Percentiles rank a stretch among this genome's conserved stretches.
Conservation (phyloP, 345 rosid genomes). For the Syzygium oleosum region DNA sequence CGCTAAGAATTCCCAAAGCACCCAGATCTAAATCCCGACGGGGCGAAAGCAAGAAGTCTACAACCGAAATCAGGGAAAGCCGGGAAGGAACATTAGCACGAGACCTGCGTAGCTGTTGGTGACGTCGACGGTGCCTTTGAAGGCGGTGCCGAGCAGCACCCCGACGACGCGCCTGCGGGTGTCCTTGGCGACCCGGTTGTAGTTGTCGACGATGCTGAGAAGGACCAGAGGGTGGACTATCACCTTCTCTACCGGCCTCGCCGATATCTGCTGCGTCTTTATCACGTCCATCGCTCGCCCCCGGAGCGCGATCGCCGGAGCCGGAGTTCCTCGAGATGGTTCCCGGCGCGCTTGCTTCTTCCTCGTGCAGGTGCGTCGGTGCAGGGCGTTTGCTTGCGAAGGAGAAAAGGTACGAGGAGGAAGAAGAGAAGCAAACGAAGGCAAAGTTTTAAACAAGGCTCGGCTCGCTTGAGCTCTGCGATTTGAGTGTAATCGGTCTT, state of each 20-base stretch:
- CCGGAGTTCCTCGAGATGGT: neutral
- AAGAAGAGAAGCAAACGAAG: neutral
- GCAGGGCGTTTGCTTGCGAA: neutral
- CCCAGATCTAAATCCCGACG: constrained; percentile 2
- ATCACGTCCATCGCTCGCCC: constrained; percentile 63
- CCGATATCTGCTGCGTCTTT: constrained; percentile 75
- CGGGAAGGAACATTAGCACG: neutral
- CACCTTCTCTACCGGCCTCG: constrained; percentile 86
- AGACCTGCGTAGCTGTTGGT: constrained; percentile 91
- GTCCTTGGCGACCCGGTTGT: constrained; percentile 88
- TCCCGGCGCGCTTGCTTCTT: neutral
- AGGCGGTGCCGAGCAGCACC: constrained; percentile 65
- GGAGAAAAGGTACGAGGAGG: neutral
- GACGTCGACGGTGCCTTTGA: constrained; percentile 80
- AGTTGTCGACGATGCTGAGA: constrained; percentile 94
- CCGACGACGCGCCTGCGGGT: constrained; percentile 85
- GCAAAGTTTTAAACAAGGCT: neutral
- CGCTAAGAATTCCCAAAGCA: neutral
- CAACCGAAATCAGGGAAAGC: neutral
- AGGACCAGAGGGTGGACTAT: constrained; percentile 93
- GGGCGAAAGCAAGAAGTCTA: neutral
- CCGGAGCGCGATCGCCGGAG: neutral
- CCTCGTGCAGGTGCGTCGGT: neutral
- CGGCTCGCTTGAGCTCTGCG: neutral
- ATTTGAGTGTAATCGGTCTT: neutral